phyloP scores from a whole-genome alignment of 129 eudicot species.

The Deinandra increscens region DNA sequence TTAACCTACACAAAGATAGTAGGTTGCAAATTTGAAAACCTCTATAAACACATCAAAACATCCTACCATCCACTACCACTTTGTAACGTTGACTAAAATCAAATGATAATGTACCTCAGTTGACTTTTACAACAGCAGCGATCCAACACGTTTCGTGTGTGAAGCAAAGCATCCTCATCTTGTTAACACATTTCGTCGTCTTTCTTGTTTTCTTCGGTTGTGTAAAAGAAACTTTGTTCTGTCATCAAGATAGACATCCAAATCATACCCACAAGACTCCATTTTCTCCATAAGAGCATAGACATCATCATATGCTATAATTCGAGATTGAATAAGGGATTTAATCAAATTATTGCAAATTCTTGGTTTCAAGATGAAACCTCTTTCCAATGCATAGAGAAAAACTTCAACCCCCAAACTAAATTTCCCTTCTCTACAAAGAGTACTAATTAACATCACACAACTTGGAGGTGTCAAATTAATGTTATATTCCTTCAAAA shows the following conservation, averaged over 20 bases:
- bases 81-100: conserved; percentile 22
- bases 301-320: conserved; percentile 32
- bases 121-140: conserved; percentile 32
- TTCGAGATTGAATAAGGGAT: conserved; percentile 40
- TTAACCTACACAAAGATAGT: conserved; percentile 14
- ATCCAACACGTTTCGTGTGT: background rate
- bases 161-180: conserved; percentile 13
- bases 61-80: conserved; percentile 21
- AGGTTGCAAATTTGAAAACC: conserved; percentile 15
- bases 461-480: conserved; percentile 65
- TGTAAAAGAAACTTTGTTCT: conserved; percentile 38
- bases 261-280: conserved; percentile 60
- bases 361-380: conserved; percentile 51
- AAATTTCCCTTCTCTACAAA: conserved; percentile 41
- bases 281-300: conserved; percentile 49
- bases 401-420: conserved; percentile 52
- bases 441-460: conserved; percentile 58
- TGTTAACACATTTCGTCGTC: conserved; percentile 7
- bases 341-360: conserved; percentile 51
- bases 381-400: conserved; percentile 48
- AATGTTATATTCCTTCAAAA: conserved; percentile 50
- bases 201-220: conserved; percentile 4
- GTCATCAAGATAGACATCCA: conserved; percentile 43
- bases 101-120: conserved; percentile 28
- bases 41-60: conserved; percentile 7